Base-by-base conservation (phyloP, 1,284 basidiomycete genomes). In the Trametes polyzona region DNA sequence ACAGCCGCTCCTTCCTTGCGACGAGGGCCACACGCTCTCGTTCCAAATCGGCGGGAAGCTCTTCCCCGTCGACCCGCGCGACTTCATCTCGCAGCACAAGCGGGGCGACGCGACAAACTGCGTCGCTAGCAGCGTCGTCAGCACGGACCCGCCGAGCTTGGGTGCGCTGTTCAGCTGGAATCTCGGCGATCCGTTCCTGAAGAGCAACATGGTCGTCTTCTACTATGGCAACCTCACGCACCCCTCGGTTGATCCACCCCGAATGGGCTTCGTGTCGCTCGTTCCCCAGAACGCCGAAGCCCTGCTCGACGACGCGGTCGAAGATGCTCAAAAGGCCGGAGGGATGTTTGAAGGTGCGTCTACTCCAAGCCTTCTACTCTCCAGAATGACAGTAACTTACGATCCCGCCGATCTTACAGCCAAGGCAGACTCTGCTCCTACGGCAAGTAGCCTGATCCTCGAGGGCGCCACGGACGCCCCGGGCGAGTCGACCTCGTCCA, bases 261-360 rank as follows among this genome's bases (percentile, higher is more conserved):
- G 82, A n/a, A 81, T 91, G 51, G 88, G 88, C 9, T 79, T 91
- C 55, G 65, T 87, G 37, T 89, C 87, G 10, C 87, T 84, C 1
- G 85, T 90, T 2, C 84, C 86, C 0, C 33, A 61, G 14, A 76
- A 87, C 63, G 84, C 84, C 3, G 68, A 58, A 27, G 69, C 72
- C 2, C 65, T 70, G 44, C 69, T 84, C 42, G 64, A 69, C 52
- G 66, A 69, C 4, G 81, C 78, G 0, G 74, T 83, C 1, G 51
- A 64, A 2, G 64, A 69, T 14, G 83, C 83, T 0, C 55, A 67
- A 47, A 59, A 68, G 19, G 46, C 32, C 30, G 43, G 37, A 4
- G 53, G 53, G 6, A 12, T 4, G 12, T 55, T 55, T n/a, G 46
- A 55, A 17, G 35, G 53, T 55, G 21, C 41, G 52, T 48, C 2